These are phyloP conservation scores for Leishmania amazonensis DNA, from an alignment of 208 protist species.

Conservation along the genomic window DNA sequence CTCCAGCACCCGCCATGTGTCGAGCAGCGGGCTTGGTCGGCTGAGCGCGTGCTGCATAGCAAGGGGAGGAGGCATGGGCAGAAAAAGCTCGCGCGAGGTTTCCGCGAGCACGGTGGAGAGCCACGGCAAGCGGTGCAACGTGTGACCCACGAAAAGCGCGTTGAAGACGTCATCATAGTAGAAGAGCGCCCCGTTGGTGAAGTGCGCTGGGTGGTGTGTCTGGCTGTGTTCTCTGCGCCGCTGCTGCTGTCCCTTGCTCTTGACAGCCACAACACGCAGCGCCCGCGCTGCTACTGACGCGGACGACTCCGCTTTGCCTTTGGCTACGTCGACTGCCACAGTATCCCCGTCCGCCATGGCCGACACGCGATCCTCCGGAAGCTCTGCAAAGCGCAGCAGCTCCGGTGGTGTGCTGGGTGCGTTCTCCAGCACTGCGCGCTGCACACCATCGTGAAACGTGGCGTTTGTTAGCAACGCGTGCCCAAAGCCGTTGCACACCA, in stretches of 20 bases:
- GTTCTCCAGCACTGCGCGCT: slow-evolving; percentile 50
- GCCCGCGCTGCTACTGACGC: slow-evolving; percentile 8
- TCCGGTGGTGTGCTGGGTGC: slow-evolving; percentile 14
- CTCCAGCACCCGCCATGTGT: slow-evolving; percentile 53
- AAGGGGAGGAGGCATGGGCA: slow-evolving; percentile 50
- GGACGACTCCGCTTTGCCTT: not conserved
- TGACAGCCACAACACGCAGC: slow-evolving; percentile 29
- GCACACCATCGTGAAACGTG: slow-evolving; percentile 68
- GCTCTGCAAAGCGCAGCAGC: slow-evolving; percentile 32
- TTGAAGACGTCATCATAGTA: slow-evolving; percentile 64
- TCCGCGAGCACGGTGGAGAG: slow-evolving; percentile 51
- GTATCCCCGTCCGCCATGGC: slow-evolving; percentile 38
- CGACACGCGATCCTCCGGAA: slow-evolving; percentile 25
- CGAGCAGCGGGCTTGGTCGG: slow-evolving; percentile 33
- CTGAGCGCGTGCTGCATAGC: slow-evolving; percentile 23
- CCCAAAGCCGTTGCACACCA: slow-evolving; percentile 59
- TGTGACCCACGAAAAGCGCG: slow-evolving; percentile 49
- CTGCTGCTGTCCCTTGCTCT: slow-evolving; percentile 28
- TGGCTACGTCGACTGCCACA: slow-evolving; percentile 33
- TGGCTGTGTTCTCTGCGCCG: slow-evolving; percentile 28
- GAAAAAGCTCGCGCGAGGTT: slow-evolving; percentile 29
- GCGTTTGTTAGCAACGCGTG: slow-evolving; percentile 62
- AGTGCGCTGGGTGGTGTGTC: slow-evolving; percentile 52
- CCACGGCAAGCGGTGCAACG: slow-evolving; percentile 64
- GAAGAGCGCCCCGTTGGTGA: slow-evolving; percentile 58